Evolutionary conservation across 345 rosid species (phyloP), one percentile per base, ranked within the genome.

Genomic region (Aquilaria sinensis): DNA sequence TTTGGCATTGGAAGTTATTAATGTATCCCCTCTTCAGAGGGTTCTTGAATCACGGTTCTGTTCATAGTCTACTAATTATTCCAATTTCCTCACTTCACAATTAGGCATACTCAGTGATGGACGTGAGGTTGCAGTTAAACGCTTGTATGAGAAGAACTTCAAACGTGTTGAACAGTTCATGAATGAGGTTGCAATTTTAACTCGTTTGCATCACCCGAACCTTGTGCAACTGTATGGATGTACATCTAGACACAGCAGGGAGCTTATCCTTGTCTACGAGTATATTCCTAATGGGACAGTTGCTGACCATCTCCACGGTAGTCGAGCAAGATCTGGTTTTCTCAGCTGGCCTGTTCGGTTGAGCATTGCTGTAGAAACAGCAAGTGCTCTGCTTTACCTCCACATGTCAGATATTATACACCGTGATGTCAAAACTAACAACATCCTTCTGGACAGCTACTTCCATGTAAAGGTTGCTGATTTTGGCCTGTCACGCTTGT

Each of bases 281-380:
- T 92, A 73, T 77, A 77, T 92, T 53, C 74, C 97, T n/a, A 92
- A 92, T 58, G 97, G 98, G 69, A 92, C 98, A 2, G 75, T 92
- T 0, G 93, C 93, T 0, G 96, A 92, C 51, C 98, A 92, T 71
- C 77, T 92, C 34, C 96, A 89, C 15, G 93, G 91, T 15, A 77
- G 67, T n/a, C 65, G 58, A 0, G 68, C 91, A 1, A 71, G 64
- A 30, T 51, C 88, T 29, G 56, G 77, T 51, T 61, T 80, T 53
- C 83, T 89, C n/a, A 49, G 82, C n/a, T 92, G 98, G 98, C 64
- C 78, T 43, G 70, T 85, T 43, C 81, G 98, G 34, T 56, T 92
- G 70, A 80, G 74, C 55, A 76, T 92, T 13, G 98, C 98, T 1
- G 66, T 89, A n/a, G 93, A 89, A 67, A 82, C 96, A 51, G 98